These are phyloP conservation scores for Zymoseptoria brevis DNA, from an alignment of 2,329 filamentous ascomycete genomes.

Conservation along the genomic window DNA sequence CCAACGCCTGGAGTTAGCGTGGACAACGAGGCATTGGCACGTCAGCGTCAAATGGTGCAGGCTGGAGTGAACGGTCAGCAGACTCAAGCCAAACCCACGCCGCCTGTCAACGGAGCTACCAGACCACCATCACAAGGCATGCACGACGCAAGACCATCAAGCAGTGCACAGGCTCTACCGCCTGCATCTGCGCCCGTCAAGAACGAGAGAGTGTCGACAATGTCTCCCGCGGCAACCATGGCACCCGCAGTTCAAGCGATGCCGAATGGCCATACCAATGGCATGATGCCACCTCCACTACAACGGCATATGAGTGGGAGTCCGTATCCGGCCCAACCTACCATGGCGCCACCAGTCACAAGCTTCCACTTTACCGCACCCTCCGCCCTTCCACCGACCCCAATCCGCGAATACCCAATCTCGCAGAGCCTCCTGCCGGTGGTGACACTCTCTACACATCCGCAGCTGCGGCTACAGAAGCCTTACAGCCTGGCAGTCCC, in stretches of 20 bases:
- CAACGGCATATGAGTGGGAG: constrained; percentile 23
- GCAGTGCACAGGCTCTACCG: constrained; percentile 30
- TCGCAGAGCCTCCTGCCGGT: constrained; percentile 60
- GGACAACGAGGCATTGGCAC: constrained; percentile 46
- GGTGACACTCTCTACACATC: constrained; percentile 60
- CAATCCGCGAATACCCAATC: constrained; percentile 27
- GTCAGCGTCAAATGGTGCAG: constrained; percentile 45
- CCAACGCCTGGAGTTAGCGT: constrained; percentile 45
- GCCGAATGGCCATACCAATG: constrained; percentile 14
- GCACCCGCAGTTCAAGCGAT: constrained; percentile 17
- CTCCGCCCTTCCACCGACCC: constrained; percentile 31
- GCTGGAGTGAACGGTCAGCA: constrained; percentile 40
- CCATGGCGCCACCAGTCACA: constrained; percentile 13
- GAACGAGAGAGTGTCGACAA: constrained; percentile 29
- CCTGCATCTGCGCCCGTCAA: constrained; percentile 33
- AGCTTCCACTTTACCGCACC: constrained; percentile 26
- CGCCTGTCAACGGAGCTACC: constrained; percentile 23
- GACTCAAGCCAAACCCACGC: constrained; percentile 21
- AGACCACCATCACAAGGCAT: constrained; percentile 27
- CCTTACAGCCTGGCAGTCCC: constrained; percentile 57
- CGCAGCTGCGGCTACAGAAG: constrained; percentile 50
- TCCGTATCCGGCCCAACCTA: constrained; percentile 17
- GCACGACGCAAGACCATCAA: constrained; percentile 31
- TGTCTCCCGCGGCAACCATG: constrained; percentile 37
- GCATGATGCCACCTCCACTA: constrained; percentile 27